A percentile compares a stretch with the other conserved stretches of the same genome.
Conservation (phyloP, 257 asterid genomes). For the Fraxinus cuspidata region DNA sequence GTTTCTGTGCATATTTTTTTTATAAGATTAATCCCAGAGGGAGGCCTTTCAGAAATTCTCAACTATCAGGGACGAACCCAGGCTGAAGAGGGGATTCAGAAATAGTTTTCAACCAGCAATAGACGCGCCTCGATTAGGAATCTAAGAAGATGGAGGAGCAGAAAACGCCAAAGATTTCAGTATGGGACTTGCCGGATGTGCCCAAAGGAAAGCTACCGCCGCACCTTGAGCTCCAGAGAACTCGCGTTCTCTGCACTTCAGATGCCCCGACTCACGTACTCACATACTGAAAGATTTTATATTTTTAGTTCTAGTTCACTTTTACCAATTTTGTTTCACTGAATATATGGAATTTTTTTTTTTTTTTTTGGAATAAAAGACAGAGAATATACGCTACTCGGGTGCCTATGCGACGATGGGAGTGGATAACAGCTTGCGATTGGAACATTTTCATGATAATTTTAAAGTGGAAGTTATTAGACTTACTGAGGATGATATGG, state of each 20-base stretch:
- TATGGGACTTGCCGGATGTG: constrained; percentile 90
- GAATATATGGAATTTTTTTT: neutral
- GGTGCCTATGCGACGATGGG: constrained; percentile 86
- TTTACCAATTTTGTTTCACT: neutral
- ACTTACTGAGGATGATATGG: constrained; percentile 66
- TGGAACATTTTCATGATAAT: constrained; percentile 58
- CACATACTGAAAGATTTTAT: neutral
- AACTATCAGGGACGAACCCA: no score
- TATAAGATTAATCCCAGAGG: no score
- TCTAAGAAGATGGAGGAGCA: constrained; percentile 9
- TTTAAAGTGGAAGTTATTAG: constrained; percentile 67
- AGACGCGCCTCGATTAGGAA: no score
- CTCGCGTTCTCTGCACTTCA: constrained; percentile 65
- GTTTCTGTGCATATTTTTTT: no score
- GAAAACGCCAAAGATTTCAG: constrained; percentile 49
- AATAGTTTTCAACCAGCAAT: no score
- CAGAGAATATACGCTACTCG: constrained; percentile 67
- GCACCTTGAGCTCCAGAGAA: constrained; percentile 68
- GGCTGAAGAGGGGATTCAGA: no score
- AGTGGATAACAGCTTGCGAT: constrained; percentile 78
- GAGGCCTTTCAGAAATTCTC: no score
- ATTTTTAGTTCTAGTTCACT: neutral
- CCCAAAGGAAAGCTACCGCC: constrained; percentile 67
- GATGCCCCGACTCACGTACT: constrained; percentile 87
- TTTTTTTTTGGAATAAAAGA: constrained; percentile 34